Evolutionary conservation across 148 eudicot species (phyloP).

Genomic region (Simmondsia chinensis): DNA sequence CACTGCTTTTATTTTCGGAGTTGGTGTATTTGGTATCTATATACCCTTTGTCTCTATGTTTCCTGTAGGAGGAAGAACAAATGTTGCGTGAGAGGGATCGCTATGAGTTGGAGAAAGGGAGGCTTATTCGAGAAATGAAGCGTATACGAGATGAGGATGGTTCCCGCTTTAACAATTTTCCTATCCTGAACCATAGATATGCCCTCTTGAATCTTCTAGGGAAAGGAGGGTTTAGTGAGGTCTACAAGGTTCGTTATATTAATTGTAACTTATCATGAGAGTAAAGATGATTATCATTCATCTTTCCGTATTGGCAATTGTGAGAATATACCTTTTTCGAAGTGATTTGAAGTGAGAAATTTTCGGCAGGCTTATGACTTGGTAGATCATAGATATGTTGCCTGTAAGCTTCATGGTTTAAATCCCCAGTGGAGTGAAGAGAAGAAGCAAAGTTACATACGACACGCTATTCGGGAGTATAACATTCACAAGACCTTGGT

Average conservation of each 20-base stretch:
- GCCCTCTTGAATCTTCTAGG: conserved; percentile 95
- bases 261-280: not conserved
- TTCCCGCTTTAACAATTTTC: conserved; percentile 89
- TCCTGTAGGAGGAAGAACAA: conserved; percentile 75
- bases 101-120: conserved; percentile 86
- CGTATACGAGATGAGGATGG: conserved; percentile 98
- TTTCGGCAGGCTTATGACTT: conserved; percentile 91
- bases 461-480: conserved; percentile 97
- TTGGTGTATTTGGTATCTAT: conserved; percentile 1
- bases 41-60: conserved; percentile 10
- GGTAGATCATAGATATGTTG: conserved; percentile 94
- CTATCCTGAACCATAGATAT: conserved; percentile 79
- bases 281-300: conserved; percentile 4
- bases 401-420: conserved; percentile 97
- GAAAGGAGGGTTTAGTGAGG: conserved; percentile 98
- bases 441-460: conserved; percentile 93
- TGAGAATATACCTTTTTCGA: conserved; percentile 19
- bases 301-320: conserved; percentile 23
- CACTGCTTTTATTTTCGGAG: not conserved
- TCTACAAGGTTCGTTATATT: conserved; percentile 90
- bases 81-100: conserved; percentile 84
- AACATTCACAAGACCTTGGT: conserved; percentile 95
- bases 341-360: conserved; percentile 28
- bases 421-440: conserved; percentile 98
- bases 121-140: conserved; percentile 99